Conservation (phyloP, 129 eudicot species). For the Escallonia herrerae region DNA sequence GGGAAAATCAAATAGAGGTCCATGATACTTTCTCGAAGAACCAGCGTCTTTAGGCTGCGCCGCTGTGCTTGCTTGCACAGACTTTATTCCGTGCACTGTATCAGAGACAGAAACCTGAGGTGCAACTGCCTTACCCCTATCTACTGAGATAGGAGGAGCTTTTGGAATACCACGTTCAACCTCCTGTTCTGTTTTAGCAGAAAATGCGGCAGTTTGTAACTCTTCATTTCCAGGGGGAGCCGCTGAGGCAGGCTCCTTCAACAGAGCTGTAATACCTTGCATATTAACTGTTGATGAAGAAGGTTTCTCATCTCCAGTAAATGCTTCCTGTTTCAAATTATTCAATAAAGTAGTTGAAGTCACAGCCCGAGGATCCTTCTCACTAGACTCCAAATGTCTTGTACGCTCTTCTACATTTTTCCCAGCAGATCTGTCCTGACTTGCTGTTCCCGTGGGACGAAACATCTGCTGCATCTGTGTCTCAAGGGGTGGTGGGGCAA, state of each 20-base stretch:
- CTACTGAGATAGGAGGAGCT: conserved; percentile 37
- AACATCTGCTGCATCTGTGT: conserved; percentile 43
- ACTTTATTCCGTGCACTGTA: conserved; percentile 47
- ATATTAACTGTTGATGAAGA: conserved; percentile 24
- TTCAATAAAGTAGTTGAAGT: conserved; percentile 19
- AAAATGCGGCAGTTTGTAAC: conserved; percentile 26
- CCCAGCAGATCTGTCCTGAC: conserved; percentile 39
- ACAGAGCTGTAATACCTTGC: conserved; percentile 30
- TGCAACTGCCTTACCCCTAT: conserved; percentile 73
- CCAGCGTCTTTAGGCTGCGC: conserved; percentile 67
- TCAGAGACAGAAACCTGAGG: conserved; percentile 39
- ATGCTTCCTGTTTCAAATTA: conserved; percentile 41
- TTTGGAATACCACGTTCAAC: conserved; percentile 40
- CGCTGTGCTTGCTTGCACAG: conserved; percentile 37
- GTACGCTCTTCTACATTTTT: conserved; percentile 41
- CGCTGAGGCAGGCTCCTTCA: conserved; percentile 36
- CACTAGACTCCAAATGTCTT: conserved; percentile 39
- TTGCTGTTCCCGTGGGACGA: conserved; percentile 32
- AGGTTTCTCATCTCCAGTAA: conserved; percentile 45
- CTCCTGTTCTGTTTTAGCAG: conserved; percentile 57
- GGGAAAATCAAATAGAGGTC: conserved; percentile 93
- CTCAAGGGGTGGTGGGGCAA: conserved; percentile 83
- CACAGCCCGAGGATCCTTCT: conserved; percentile 43
- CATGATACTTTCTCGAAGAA: conserved; percentile 81
- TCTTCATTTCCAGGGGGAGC: conserved; percentile 56